Base-by-base conservation (phyloP, 1,139 yeast genomes). In the Nakaseomyces delphensis region DNA sequence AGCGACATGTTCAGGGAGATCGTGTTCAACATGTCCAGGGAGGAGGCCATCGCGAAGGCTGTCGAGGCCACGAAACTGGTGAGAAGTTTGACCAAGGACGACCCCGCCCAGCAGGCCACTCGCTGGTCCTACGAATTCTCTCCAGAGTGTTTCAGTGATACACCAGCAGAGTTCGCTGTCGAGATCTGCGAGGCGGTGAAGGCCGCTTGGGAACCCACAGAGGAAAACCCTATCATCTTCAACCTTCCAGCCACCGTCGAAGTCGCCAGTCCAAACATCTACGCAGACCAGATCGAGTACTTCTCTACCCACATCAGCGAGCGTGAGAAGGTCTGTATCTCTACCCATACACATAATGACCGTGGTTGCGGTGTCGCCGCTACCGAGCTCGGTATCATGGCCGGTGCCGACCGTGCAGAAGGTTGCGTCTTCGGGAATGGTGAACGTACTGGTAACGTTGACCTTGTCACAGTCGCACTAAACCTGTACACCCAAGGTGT, bases 331-430 rank as follows among this genome's bases (percentile, higher is more conserved):
- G 78, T 89, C 35, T 79, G 93, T 59, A 79, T 91, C 45, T 89
- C 97, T 23, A 77, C 91, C 39, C 98, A 91, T 64, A 85, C 95
- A 40, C 98, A 91, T 68, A 91, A 91, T 56, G 97, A 91, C 65
- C 79, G 97, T 64, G 97, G 97, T 27, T 87, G 96, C 66, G 96
- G 95, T 46, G 97, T 91, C 38, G 97, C 97, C 14, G 97, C 98
- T 18, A 82, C 96, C n/a, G 98, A 91, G 67, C 73, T 91, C 47
- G 97, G 95, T 47, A 74, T 84, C 49, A 65, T 91, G 66, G 98
- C 96, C 3, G 97, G 98, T 52, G 97, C 96, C 36, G 96, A 91
- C 66, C 79, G 98, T 67, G 93, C 91, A 32, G 98, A 91, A 68
- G 97, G 98, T 43, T 91, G 97, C 70, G 70, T 91, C 48, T 91